A percentile compares a stretch with the other conserved stretches of the same genome.
Evolutionary conservation across 192 early-diverging fungal genomes (phyloP).

Genomic region (Backusella westeae): DNA sequence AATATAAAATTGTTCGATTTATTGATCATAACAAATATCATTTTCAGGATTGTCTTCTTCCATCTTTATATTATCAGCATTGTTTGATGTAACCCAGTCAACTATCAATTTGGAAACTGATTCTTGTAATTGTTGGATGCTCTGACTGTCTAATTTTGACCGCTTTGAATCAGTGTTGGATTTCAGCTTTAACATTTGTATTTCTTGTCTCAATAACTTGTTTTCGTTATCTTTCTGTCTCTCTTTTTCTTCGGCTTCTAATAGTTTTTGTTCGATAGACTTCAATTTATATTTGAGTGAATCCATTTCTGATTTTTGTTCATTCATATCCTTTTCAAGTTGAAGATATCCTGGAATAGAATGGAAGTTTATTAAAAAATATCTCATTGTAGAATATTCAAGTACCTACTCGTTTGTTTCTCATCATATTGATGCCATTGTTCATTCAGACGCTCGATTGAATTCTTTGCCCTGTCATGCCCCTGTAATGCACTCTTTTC

Average conservation of each 20-base stretch:
- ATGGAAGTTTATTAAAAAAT: not conserved
- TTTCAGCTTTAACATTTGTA: not conserved
- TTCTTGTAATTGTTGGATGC: no score
- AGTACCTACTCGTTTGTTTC: not conserved
- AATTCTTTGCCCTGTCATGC: not conserved
- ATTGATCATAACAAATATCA: not conserved
- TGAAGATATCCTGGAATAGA: not conserved
- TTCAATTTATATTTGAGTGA: not conserved
- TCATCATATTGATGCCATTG: not conserved
- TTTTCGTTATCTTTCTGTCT: not conserved
- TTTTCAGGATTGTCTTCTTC: not conserved
- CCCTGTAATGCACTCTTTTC: not conserved
- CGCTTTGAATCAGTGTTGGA: not conserved
- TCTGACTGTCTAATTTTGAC: no score
- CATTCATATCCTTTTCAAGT: not conserved
- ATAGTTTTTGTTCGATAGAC: not conserved
- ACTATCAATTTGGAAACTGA: no score
- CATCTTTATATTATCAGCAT: not conserved
- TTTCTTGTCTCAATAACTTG: not conserved
- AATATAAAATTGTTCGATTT: no score
- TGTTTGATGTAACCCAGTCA: no score
- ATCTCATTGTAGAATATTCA: not conserved
- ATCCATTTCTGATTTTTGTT: not conserved
- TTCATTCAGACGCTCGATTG: not conserved
- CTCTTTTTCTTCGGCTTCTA: not conserved